Conservation (phyloP, 2,329 filamentous ascomycete genomes). For the Colletotrichum somersetense region DNA sequence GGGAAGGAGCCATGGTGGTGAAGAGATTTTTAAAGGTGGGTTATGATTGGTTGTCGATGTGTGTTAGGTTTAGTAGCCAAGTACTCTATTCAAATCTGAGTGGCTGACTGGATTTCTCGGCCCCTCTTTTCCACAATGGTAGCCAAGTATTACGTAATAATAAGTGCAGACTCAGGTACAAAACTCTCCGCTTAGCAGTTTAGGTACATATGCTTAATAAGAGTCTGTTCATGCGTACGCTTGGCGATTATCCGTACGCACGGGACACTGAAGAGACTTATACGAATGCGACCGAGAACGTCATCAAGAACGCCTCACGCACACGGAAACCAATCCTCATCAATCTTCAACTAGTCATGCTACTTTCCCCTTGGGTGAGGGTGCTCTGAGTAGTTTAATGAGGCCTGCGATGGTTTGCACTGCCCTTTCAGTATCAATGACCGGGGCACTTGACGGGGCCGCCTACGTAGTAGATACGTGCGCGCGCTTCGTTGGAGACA, state of each 20-base stretch:
- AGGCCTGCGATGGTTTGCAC: too few species aligned
- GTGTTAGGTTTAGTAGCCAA: too few species aligned
- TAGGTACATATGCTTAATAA: background rate
- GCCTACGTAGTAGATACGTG: too few species aligned
- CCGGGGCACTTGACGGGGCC: too few species aligned
- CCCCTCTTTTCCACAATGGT: background rate
- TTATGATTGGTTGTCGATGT: background rate
- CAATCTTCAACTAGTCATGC: background rate
- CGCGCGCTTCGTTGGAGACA: background rate
- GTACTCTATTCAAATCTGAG: background rate
- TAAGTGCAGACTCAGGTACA: background rate
- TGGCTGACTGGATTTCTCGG: background rate
- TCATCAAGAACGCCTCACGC: background rate
- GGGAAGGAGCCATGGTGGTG: too few species aligned
- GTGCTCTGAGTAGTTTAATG: too few species aligned
- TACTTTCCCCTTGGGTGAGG: background rate
- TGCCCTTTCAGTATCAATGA: too few species aligned
- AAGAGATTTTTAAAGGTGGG: conserved; percentile 4
- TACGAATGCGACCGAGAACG: background rate
- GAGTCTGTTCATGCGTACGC: background rate
- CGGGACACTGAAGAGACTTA: background rate
- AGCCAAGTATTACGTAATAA: background rate
- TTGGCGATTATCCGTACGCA: background rate
- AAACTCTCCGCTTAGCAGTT: background rate
- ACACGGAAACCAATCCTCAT: background rate